Conservation (phyloP, 2,329 filamentous ascomycete species). For the Alternaria panax region DNA sequence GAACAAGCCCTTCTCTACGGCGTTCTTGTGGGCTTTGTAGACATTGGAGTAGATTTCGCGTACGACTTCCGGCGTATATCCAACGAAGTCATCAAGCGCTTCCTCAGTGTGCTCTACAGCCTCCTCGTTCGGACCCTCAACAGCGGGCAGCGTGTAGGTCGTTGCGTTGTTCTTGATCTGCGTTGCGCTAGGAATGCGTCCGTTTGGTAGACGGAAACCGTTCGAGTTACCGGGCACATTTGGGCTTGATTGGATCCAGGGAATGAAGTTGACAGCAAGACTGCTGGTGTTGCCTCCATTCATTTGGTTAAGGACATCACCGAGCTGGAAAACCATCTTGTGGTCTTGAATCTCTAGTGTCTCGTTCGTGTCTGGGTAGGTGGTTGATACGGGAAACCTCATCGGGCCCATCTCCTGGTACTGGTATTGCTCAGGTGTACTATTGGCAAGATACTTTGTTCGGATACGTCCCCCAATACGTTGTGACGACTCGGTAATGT, state of each 20-base stretch:
- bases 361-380: slow-evolving; percentile 61
- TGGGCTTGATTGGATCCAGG: slow-evolving; percentile 64
- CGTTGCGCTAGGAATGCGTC: slow-evolving; percentile 43
- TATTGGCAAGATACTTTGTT: slow-evolving; percentile 67
- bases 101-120: slow-evolving; percentile 31
- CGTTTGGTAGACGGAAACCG: slow-evolving; percentile 44
- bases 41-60: slow-evolving; percentile 57
- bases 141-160: slow-evolving; percentile 25
- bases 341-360: slow-evolving; percentile 68
- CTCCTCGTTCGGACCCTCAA: slow-evolving; percentile 25
- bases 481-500: slow-evolving; percentile 67
- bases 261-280: slow-evolving; percentile 66
- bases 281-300: slow-evolving; percentile 59
- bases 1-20: slow-evolving; percentile 64
- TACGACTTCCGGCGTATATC: slow-evolving; percentile 28
- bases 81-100: slow-evolving; percentile 28
- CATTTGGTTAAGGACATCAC: slow-evolving; percentile 65
- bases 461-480: slow-evolving; percentile 70
- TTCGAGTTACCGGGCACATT: slow-evolving; percentile 60
- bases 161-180: slow-evolving; percentile 38
- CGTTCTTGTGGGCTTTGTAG: slow-evolving; percentile 62
- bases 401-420: slow-evolving; percentile 74
- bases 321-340: slow-evolving; percentile 70
- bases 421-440: slow-evolving; percentile 67
- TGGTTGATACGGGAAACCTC: slow-evolving; percentile 65